These are phyloP conservation scores for Thielaviopsis populi DNA, from an alignment of 2,329 filamentous ascomycete genomes.

Conservation along the genomic window DNA sequence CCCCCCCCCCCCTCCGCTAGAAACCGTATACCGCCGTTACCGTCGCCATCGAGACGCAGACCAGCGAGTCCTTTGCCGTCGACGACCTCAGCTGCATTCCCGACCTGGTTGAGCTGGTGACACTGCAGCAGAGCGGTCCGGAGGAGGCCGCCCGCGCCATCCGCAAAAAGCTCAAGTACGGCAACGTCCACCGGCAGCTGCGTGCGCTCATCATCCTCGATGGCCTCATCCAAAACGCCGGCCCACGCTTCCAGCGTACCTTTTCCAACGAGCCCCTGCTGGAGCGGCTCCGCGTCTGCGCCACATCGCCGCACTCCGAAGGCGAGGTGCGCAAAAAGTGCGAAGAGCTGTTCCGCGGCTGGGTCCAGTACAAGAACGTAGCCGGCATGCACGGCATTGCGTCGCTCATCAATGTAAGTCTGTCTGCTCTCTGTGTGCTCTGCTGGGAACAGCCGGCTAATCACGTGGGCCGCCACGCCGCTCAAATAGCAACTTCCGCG, in stretches of 20 bases:
- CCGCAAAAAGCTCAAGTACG: conserved; percentile 98
- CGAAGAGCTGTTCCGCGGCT: conserved; percentile 69
- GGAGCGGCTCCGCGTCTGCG: conserved; percentile 77
- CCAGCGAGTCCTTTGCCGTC: conserved; percentile 75
- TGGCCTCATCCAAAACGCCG: conserved; percentile 87
- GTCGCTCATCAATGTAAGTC: conserved; percentile 51
- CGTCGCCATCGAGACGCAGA: conserved; percentile 80
- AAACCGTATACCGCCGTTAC: conserved; percentile 89
- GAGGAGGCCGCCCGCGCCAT: conserved; percentile 81
- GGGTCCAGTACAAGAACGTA: conserved; percentile 72
- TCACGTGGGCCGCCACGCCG: neutral
- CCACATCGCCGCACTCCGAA: conserved; percentile 72
- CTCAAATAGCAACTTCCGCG: conserved; percentile 47
- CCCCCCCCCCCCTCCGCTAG: conserved; percentile 23
- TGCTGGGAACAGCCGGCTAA: neutral
- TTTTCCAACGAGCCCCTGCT: conserved; percentile 86
- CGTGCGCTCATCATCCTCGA: conserved; percentile 80
- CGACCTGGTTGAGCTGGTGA: conserved; percentile 86
- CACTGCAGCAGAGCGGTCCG: conserved; percentile 73
- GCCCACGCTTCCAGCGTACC: conserved; percentile 66
- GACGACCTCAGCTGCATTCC: conserved; percentile 86
- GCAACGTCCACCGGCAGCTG: conserved; percentile 81
- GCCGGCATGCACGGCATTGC: conserved; percentile 68
- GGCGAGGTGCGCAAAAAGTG: conserved; percentile 78
- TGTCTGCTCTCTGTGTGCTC: neutral